phyloP scores from a whole-genome alignment of 805 yeast species.

The Saccharomycopsis synnaedendra region DNA sequence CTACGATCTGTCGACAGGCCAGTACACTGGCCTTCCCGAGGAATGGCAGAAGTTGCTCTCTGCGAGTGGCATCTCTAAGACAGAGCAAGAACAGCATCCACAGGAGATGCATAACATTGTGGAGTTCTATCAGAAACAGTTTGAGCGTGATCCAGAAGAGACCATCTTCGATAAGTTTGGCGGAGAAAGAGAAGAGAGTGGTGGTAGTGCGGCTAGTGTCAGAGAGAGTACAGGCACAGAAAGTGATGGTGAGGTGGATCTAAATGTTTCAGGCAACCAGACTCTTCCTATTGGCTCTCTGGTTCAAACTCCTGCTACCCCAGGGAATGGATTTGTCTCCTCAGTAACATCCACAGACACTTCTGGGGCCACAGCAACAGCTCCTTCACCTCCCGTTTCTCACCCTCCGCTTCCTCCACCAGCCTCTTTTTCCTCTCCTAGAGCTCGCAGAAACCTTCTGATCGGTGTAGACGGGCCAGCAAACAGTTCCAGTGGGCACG shows the following conservation, averaged over 20 bases:
- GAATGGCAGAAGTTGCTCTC: conserved; percentile 82
- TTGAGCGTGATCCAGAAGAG: conserved; percentile 28
- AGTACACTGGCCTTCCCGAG: conserved; percentile 83
- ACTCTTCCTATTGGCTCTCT: background rate
- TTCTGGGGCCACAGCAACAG: no score
- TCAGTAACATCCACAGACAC: background rate
- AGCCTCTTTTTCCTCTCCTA: no score
- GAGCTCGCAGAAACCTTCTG: no score
- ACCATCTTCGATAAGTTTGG: conserved; percentile 35
- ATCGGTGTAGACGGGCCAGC: background rate
- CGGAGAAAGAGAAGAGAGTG: background rate
- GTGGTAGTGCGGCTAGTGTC: background rate
- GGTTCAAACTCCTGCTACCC: background rate
- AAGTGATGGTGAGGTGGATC: background rate
- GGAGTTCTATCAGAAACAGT: conserved; percentile 60
- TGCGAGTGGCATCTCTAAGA: conserved; percentile 78
- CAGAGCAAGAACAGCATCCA: conserved; percentile 85
- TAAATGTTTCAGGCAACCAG: background rate
- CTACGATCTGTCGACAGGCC: conserved; percentile 71
- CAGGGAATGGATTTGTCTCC: no score
- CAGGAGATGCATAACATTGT: conserved; percentile 90
- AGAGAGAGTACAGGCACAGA: background rate
- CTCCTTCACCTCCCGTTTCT: no score
- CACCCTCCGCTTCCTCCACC: no score
- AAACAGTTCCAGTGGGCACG: conserved; percentile 6